These are phyloP conservation scores for Murraya koenigii DNA, from an alignment of 345 rosid species.

Conservation along the genomic window DNA sequence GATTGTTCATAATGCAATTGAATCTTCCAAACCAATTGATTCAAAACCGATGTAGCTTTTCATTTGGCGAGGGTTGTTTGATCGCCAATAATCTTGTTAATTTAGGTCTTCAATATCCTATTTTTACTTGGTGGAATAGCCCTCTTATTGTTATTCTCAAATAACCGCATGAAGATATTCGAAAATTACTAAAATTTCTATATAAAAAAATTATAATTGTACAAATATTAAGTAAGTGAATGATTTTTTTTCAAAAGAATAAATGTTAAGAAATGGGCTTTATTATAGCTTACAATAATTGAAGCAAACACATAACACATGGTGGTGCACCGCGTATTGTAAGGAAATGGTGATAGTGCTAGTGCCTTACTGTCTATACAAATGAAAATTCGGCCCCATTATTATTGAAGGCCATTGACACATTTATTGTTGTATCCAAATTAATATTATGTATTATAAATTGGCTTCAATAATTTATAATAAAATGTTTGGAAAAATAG, in stretches of 20 bases:
- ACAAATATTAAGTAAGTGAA: background rate
- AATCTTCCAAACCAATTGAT: no score
- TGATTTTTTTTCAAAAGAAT: background rate
- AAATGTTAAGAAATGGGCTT: background rate
- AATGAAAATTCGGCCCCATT: background rate
- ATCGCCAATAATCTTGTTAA: no score
- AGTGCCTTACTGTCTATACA: conserved; percentile 11
- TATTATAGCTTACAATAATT: background rate
- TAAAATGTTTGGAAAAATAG: background rate
- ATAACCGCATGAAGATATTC: no score
- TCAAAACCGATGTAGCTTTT: no score
- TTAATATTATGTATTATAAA: background rate
- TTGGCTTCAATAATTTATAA: background rate
- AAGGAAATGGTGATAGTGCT: conserved; percentile 4
- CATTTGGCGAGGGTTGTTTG: no score
- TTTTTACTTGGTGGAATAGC: no score
- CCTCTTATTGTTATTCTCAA: no score
- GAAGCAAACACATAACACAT: conserved; percentile 4
- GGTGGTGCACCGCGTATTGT: background rate
- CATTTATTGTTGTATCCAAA: background rate
- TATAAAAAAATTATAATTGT: background rate
- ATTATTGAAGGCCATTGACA: background rate
- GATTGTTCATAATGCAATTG: no score
- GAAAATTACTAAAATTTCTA: no score
- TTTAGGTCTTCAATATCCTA: no score